These are phyloP conservation scores for Colletotrichum musicola DNA, from an alignment of 2,329 filamentous ascomycete genomes.

Conservation along the genomic window DNA sequence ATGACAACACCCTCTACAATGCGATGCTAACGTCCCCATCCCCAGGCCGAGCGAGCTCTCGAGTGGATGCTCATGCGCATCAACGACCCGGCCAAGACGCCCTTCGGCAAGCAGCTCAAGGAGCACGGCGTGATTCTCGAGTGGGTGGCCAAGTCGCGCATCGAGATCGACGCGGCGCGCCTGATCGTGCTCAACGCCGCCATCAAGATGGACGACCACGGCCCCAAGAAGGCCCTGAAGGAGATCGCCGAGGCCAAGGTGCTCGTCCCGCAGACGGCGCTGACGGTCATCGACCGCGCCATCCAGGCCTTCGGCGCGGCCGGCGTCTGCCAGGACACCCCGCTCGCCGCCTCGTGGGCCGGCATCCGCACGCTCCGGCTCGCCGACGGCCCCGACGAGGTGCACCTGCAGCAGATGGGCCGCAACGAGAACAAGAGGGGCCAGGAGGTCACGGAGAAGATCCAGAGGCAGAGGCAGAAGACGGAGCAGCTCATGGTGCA, in stretches of 20 bases:
- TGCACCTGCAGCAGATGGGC: conserved; percentile 86
- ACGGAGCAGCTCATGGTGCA: conserved; percentile 74
- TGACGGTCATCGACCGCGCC: conserved; percentile 92
- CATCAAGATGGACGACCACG: conserved; percentile 90
- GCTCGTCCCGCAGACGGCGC: conserved; percentile 83
- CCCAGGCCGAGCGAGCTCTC: conserved; percentile 83
- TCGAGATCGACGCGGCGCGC: conserved; percentile 94
- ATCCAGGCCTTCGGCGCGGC: conserved; percentile 93
- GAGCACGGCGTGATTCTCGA: conserved; percentile 96
- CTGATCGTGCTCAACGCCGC: conserved; percentile 94
- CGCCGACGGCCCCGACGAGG: conserved; percentile 96
- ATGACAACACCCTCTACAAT: neutral
- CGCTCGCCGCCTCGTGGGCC: conserved; percentile 87
- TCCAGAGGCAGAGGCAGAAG: conserved; percentile 74
- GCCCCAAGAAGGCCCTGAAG: conserved; percentile 89
- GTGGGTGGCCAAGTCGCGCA: conserved; percentile 90
- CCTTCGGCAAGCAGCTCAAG: conserved; percentile 88
- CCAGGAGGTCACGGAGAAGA: conserved; percentile 69
- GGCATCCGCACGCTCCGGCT: conserved; percentile 84
- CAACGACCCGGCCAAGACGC: conserved; percentile 91
- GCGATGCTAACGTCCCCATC: conserved; percentile 13
- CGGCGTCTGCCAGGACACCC: conserved; percentile 94
- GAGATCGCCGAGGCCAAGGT: conserved; percentile 98
- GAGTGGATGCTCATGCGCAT: conserved; percentile 96
- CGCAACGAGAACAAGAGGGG: conserved; percentile 83